A percentile compares a stretch with the other conserved stretches of the same genome.
phyloP scores from a whole-genome alignment of 1,284 basidiomycete genomes.

The Leccinum griseonigrum region DNA sequence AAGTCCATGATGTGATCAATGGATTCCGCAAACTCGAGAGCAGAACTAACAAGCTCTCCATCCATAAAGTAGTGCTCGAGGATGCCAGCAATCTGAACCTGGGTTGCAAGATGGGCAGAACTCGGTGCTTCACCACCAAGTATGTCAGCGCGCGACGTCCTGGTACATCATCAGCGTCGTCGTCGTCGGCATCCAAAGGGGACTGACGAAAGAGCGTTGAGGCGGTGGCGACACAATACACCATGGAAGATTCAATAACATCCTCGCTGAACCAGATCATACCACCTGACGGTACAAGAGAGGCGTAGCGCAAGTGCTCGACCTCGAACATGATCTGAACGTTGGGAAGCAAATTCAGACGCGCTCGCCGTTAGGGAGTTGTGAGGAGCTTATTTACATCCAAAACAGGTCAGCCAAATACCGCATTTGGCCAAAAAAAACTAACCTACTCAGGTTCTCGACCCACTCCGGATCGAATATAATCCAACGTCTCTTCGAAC shows the following conservation, averaged over 20 bases:
- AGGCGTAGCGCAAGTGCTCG: slow-evolving; percentile 96
- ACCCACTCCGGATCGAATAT: slow-evolving; percentile 99
- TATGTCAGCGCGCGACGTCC: slow-evolving; percentile 57
- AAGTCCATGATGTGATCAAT: slow-evolving; percentile 99
- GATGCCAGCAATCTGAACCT: slow-evolving; percentile 76
- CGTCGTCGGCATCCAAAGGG: slow-evolving; percentile 94
- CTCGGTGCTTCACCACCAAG: slow-evolving; percentile 48
- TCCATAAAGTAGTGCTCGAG: slow-evolving; percentile 74
- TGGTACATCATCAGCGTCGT: slow-evolving; percentile 66
- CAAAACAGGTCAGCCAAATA: slow-evolving; percentile 56
- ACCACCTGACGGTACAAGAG: slow-evolving; percentile 97
- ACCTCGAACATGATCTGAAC: slow-evolving; percentile 99
- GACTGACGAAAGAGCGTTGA: slow-evolving; percentile 72
- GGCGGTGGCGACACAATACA: slow-evolving; percentile 90
- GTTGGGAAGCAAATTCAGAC: slow-evolving; percentile 91
- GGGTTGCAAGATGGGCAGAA: slow-evolving; percentile 71
- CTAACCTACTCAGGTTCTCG: slow-evolving; percentile 96
- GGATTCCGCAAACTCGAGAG: slow-evolving; percentile 76
- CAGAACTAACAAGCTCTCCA: slow-evolving; percentile 77
- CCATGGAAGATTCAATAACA: slow-evolving; percentile 88
- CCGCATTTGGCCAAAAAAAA: slow-evolving; percentile 8
- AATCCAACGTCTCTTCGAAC: slow-evolving; percentile 97
- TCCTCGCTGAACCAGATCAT: slow-evolving; percentile 99
- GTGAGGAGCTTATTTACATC: slow-evolving; percentile 99
- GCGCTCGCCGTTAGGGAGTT: slow-evolving; percentile 94